Base-by-base conservation (phyloP, 73 alveolate genomes). In the Stentor coeruleus region DNA sequence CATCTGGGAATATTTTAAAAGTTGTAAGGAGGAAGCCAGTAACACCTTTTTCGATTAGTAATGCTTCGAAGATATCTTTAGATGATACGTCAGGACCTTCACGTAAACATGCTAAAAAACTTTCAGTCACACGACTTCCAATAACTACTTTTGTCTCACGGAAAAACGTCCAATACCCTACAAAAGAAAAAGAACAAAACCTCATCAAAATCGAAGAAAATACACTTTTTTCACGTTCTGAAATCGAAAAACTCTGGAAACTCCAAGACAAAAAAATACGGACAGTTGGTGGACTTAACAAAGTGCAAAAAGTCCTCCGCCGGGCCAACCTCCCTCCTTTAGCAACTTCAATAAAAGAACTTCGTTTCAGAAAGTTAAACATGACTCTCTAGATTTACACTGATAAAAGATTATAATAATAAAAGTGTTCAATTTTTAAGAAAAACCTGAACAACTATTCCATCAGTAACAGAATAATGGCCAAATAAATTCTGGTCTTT, bases 11-110 rank as follows among this genome's bases (percentile, higher is more conserved):
- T 20, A 14, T 66, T 20, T 11, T 26, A 26, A 20, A 33, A 33
- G 79, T 66, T 31, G 79, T 66, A 20, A 66, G 79, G 33, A 66
- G 79, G 39, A 20, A 40, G 37, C 79, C 79, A 26, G n/a, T 66
- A 11, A 28, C 79, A 49, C 66, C 20, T 49, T 49, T 11, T 49
- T 6, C 6, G 20, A n/a, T n/a, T n/a, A n/a, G n/a, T n/a, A n/a
- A n/a, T n/a, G n/a, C n/a, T n/a, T n/a, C n/a, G n/a, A n/a, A n/a
- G n/a, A n/a, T n/a, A n/a, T 49, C 66, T 49, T 6, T 6, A 49
- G 66, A 49, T 6, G 20, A 49, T 49, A 49, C 6, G 28, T 11
- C 6, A 11, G 6, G 28, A 11, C 20, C 6, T 49, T 49, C 66
- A 49, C 6, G 66, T 11, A 49, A 20, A 6, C 6, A 49, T 49